Base-by-base conservation (phyloP, 1,139 yeast species). In the Groenewaldozyma sp. region DNA sequence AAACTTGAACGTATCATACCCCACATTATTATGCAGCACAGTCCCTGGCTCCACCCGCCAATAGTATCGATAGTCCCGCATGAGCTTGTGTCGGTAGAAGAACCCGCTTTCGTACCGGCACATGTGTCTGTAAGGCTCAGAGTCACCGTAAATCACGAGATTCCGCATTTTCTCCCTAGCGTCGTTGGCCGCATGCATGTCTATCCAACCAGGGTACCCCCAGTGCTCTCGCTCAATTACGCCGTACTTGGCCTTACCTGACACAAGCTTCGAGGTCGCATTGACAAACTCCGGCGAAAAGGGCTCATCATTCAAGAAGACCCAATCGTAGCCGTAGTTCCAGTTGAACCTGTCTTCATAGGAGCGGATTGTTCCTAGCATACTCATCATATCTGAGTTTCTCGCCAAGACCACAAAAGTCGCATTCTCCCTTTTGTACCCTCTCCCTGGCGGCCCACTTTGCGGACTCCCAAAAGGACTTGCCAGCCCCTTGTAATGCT, bases 11-110 rank as follows among this genome's bases (percentile, higher is more conserved):
- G 83, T 70, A 61, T 86, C 95, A 56, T 83, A 81, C 54, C 80
- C 78, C 50, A 86, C 68, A 58, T 84, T 91, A 67, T 95, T 86
- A 59, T 65, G 80, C 43, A 84, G 69, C 53, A 73, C 70, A 56
- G 83, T 75, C 55, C 80, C 88, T 24, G 95, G 95, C 63, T 87
- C 96, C 43, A 87, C 95, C 63, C 96, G 78, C 95, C 96, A 87
- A 67, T 84, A 87, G 66, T 78, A 86, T 49, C 80, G 84, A 60
- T 79, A 86, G 32, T 80, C 79, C 45, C 68, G 69, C 71, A 84
- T 64, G 37, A 82, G 59, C 35, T 75, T 77, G 54, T 83, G 93
- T 62, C 83, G 73, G 69, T 75, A 87, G 67, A 87, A 86, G 63
- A 86, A 83, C 0, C 96, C 96, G 27, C 91, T 78, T 60, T 87